Conservation (phyloP, 2,329 filamentous ascomycete species). For the Colletotrichum chrysophilum region DNA sequence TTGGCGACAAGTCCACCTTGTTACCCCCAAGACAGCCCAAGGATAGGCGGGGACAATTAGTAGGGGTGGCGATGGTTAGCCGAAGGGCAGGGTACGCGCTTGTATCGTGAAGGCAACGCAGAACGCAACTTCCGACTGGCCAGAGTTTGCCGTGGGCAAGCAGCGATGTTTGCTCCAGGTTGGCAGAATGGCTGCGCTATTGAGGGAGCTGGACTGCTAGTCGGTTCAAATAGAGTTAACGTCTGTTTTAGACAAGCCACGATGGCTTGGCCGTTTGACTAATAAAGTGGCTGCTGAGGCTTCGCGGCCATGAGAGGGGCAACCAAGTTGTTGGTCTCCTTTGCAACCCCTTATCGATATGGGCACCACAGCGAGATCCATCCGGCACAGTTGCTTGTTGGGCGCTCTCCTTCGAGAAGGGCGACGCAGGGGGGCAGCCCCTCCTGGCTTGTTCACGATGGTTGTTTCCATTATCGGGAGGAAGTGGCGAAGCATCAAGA, state of each 20-base stretch:
- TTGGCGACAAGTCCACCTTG: neutral
- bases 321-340: neutral
- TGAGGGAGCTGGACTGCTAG: neutral
- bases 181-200: conserved; percentile 2
- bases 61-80: neutral
- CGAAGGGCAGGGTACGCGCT: neutral
- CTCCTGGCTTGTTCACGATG: neutral
- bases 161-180: neutral
- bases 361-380: neutral
- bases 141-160: neutral
- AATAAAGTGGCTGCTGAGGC: neutral
- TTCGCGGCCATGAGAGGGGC: too few relatives aligned
- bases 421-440: neutral
- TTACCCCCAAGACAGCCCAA: neutral
- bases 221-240: neutral
- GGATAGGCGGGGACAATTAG: neutral
- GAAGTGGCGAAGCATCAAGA: neutral
- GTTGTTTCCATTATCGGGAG: neutral
- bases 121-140: neutral
- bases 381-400: neutral
- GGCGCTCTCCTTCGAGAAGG: neutral
- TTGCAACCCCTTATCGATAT: neutral
- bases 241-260: neutral
- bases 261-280: neutral
- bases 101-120: neutral